These are phyloP conservation scores for Ophiocordyceps camponoti-saundersi DNA, from an alignment of 2,329 filamentous ascomycete species.

Conservation along the genomic window DNA sequence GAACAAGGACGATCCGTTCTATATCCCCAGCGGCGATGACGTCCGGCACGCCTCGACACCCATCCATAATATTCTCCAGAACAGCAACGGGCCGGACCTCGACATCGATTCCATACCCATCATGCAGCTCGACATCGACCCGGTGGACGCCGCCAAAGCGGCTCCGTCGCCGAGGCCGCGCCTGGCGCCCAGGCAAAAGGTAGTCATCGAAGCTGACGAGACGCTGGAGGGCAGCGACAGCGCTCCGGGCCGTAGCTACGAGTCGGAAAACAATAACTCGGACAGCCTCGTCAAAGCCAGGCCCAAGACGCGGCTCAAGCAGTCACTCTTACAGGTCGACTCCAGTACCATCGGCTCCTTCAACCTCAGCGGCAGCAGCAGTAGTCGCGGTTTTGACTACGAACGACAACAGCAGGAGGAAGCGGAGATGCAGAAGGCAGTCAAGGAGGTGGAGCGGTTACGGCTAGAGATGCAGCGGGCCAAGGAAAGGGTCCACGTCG, in stretches of 20 bases:
- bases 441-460: conserved; percentile 75
- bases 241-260: conserved; percentile 29
- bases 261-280: conserved; percentile 36
- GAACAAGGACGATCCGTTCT: conserved; percentile 89
- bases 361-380: conserved; percentile 36
- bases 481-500: conserved; percentile 57
- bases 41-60: conserved; percentile 52
- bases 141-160: conserved; percentile 16
- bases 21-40: conserved; percentile 47
- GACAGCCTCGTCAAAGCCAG: conserved; percentile 31
- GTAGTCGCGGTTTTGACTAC: conserved; percentile 28
- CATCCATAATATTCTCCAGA: conserved; percentile 58
- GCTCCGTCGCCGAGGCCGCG: conserved; percentile 15
- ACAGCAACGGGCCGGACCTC: conserved; percentile 58
- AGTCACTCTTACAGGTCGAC: conserved; percentile 63
- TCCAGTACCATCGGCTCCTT: conserved; percentile 65
- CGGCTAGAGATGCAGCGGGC: conserved; percentile 79
- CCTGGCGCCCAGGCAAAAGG: conserved; percentile 34
- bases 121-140: conserved; percentile 72
- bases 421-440: conserved; percentile 71
- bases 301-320: conserved; percentile 31
- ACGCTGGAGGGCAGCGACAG: conserved; percentile 40
- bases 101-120: conserved; percentile 94
- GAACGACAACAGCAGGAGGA: conserved; percentile 62
- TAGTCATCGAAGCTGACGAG: conserved; percentile 59